Evolutionary conservation across 306 rosid genomes (phyloP).

Genomic region (Trifolium pratense): DNA sequence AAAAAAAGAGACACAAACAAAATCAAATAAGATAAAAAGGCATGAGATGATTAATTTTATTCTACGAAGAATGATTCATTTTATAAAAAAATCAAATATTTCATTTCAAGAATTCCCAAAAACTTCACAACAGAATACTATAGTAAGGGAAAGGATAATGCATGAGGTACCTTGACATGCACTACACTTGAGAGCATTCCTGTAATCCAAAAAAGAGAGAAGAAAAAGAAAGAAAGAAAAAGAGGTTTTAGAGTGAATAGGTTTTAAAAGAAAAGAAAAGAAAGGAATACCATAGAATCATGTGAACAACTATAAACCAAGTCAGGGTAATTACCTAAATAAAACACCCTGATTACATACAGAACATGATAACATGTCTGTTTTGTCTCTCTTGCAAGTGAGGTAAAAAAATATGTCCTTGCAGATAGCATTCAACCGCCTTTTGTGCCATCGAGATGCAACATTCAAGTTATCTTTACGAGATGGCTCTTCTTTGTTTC

Average conservation of each 20-base stretch:
- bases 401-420: constrained; percentile 79
- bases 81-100: constrained; percentile 16
- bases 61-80: constrained; percentile 8
- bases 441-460: constrained; percentile 50
- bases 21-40: constrained; percentile 1
- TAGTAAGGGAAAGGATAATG: constrained; percentile 7
- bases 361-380: constrained; percentile 64
- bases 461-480: constrained; percentile 48
- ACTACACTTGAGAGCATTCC: constrained; percentile 76
- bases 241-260: constrained; percentile 15
- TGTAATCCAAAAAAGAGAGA: constrained; percentile 52
- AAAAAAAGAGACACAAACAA: constrained; percentile 3
- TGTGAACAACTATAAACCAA: background rate
- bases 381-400: constrained; percentile 77
- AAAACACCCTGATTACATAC: constrained; percentile 70
- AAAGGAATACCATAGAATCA: background rate
- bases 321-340: constrained; percentile 55
- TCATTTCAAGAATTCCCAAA: constrained; percentile 11
- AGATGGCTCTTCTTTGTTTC: constrained; percentile 45
- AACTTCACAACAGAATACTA: constrained; percentile 8
- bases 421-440: constrained; percentile 52
- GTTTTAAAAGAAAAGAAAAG: constrained; percentile 13
- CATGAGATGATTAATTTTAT: background rate
- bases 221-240: constrained; percentile 25
- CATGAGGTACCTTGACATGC: constrained; percentile 74